These are phyloP conservation scores for Fragilaria crotonensis DNA, from an alignment of 108 stramenopile species.

Conservation along the genomic window DNA sequence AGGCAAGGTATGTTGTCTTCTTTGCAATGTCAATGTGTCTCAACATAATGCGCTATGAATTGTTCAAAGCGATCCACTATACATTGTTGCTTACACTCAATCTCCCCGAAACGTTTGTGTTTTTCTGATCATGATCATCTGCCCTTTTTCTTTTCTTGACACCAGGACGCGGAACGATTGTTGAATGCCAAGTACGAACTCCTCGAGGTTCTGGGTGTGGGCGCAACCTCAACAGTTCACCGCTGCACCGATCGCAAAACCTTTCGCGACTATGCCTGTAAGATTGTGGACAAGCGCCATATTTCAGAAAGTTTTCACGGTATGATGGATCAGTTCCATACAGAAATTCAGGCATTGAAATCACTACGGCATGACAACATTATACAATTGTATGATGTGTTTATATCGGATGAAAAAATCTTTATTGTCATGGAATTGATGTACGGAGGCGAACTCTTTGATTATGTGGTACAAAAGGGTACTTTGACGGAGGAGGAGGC, in stretches of 20 bases:
- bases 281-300: conserved; percentile 91
- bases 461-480: conserved; percentile 95
- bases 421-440: conserved; percentile 98
- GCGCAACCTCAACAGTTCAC: conserved; percentile 93
- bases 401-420: conserved; percentile 81
- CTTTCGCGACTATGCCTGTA: conserved; percentile 82
- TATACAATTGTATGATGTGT: conserved; percentile 91
- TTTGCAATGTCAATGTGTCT: no score
- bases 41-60: no score
- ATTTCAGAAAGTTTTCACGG: conserved; percentile 84
- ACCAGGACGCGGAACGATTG: conserved; percentile 55
- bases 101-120: no score
- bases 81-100: no score
- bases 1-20: no score
- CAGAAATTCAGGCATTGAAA: conserved; percentile 82
- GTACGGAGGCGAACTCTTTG: conserved; percentile 98
- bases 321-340: conserved; percentile 92
- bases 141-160: no score
- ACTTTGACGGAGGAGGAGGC: conserved; percentile 90
- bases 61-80: no score
- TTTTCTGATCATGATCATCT: no score
- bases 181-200: conserved; percentile 81
- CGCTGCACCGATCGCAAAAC: conserved; percentile 62
- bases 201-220: conserved; percentile 90
- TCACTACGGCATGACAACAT: conserved; percentile 86